phyloP scores from a whole-genome alignment of 2,329 filamentous ascomycete species.

The Leptographium flavum region DNA sequence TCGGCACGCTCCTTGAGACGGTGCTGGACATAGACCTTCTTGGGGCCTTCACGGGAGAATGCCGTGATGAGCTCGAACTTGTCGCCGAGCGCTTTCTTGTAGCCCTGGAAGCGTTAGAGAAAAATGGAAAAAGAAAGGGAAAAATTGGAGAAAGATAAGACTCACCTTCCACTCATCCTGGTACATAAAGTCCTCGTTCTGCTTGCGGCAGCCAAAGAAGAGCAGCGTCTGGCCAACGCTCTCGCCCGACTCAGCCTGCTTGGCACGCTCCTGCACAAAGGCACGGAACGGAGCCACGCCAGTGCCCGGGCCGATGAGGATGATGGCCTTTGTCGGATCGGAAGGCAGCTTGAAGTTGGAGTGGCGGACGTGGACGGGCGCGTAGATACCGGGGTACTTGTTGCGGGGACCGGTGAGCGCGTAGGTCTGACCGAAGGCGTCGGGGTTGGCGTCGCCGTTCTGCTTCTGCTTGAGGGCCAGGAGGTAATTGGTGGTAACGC shows the following conservation, averaged over 20 bases:
- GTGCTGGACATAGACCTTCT: slow-evolving; percentile 97
- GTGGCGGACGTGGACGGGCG: slow-evolving; percentile 90
- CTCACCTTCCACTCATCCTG: slow-evolving; percentile 83
- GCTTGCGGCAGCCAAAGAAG: slow-evolving; percentile 89
- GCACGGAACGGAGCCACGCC: slow-evolving; percentile 93
- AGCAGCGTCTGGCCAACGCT: slow-evolving; percentile 76
- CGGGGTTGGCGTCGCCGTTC: slow-evolving; percentile 69
- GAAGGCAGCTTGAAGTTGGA: slow-evolving; percentile 99
- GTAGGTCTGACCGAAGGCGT: slow-evolving; percentile 75
- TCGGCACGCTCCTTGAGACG: slow-evolving; percentile 69
- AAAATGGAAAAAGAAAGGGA: background rate
- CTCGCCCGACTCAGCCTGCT: slow-evolving; percentile 64
- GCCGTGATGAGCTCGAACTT: slow-evolving; percentile 83
- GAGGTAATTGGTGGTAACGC: slow-evolving; percentile 94
- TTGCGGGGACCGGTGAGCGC: slow-evolving; percentile 79
- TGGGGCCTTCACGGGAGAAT: slow-evolving; percentile 74
- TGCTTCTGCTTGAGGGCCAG: slow-evolving; percentile 94
- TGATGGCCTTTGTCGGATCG: slow-evolving; percentile 82
- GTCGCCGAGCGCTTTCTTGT: slow-evolving; percentile 70
- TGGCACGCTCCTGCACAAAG: slow-evolving; percentile 87
- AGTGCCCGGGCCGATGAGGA: slow-evolving; percentile 92
- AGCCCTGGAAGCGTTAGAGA: slow-evolving; percentile 47
- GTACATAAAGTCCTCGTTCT: slow-evolving; percentile 85
- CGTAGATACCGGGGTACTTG: slow-evolving; percentile 91
- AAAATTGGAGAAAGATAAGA: slow-evolving; percentile 7